A percentile compares a stretch with the other conserved stretches of the same genome.
Evolutionary conservation across 306 rosid genomes (phyloP).

Genomic region (Gleditsia sinensis): DNA sequence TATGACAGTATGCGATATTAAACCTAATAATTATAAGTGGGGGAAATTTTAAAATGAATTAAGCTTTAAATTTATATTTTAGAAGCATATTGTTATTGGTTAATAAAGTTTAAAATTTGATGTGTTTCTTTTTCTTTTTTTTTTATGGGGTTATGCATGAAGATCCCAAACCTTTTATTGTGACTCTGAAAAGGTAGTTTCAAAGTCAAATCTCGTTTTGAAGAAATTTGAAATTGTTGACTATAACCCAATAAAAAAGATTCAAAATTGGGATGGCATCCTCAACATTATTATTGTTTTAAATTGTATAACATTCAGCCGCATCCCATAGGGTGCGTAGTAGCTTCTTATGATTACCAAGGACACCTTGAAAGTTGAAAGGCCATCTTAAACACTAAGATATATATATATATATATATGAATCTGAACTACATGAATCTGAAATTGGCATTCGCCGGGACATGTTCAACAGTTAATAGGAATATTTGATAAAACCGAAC

Average conservation of each 20-base stretch:
- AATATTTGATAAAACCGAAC: neutral
- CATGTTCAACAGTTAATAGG: neutral
- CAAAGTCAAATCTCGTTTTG: constrained; percentile 16
- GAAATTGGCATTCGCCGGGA: neutral
- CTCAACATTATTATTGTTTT: neutral
- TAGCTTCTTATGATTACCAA: neutral
- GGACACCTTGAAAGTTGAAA: neutral
- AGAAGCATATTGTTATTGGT: neutral
- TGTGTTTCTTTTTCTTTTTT: too few relatives aligned
- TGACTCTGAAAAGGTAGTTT: neutral
- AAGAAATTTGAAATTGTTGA: constrained; percentile 4
- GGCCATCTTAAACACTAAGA: neutral
- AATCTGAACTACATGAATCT: neutral
- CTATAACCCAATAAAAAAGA: neutral
- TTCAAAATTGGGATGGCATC: constrained; percentile 3
- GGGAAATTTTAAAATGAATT: neutral
- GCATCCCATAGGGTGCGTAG: neutral
- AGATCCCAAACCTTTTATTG: neutral
- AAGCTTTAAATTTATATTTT: neutral
- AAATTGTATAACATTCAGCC: neutral
- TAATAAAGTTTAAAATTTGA: neutral
- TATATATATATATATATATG: too few relatives aligned
- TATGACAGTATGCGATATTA: neutral
- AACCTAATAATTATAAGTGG: neutral
- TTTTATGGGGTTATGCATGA: too few relatives aligned